A percentile compares a stretch with the other conserved stretches of the same genome.
phyloP scores from a whole-genome alignment of 805 yeast species.

The Candida alai region DNA sequence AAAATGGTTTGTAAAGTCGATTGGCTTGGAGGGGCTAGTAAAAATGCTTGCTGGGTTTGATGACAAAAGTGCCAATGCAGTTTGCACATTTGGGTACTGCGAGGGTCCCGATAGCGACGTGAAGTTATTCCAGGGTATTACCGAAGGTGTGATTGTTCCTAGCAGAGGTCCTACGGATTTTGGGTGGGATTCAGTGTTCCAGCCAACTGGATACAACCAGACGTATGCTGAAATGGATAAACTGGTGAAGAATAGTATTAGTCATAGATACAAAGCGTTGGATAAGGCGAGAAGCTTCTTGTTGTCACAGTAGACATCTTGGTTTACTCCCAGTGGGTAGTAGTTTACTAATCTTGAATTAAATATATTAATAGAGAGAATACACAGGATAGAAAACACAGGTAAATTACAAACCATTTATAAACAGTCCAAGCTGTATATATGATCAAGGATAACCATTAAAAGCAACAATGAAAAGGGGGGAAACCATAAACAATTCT shows the following conservation, averaged over 20 bases:
- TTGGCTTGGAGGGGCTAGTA: constrained; percentile 76
- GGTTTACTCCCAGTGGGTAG: too few species aligned
- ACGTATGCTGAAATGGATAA: constrained; percentile 87
- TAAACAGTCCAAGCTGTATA: background rate
- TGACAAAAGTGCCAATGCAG: constrained; percentile 80
- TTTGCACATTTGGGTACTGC: constrained; percentile 90
- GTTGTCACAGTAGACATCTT: constrained; percentile 5
- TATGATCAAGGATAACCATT: too few species aligned
- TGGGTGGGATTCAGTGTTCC: constrained; percentile 93
- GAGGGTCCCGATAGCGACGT: constrained; percentile 74
- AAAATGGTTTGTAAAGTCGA: constrained; percentile 81
- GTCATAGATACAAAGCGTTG: constrained; percentile 86
- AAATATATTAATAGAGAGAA: background rate
- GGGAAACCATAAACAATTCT: too few species aligned
- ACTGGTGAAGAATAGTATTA: constrained; percentile 67
- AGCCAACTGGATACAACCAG: constrained; percentile 70
- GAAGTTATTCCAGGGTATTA: constrained; percentile 78
- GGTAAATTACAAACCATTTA: background rate
- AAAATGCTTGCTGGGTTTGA: constrained; percentile 78
- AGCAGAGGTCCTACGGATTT: constrained; percentile 76
- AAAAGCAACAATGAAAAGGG: too few species aligned
- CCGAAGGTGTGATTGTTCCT: constrained; percentile 75
- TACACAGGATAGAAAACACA: background rate
- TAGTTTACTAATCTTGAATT: background rate
- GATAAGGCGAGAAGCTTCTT: constrained; percentile 62